Evolutionary conservation across 1,284 basidiomycete species (phyloP).

Genomic region (Apiotrichum siamense): DNA sequence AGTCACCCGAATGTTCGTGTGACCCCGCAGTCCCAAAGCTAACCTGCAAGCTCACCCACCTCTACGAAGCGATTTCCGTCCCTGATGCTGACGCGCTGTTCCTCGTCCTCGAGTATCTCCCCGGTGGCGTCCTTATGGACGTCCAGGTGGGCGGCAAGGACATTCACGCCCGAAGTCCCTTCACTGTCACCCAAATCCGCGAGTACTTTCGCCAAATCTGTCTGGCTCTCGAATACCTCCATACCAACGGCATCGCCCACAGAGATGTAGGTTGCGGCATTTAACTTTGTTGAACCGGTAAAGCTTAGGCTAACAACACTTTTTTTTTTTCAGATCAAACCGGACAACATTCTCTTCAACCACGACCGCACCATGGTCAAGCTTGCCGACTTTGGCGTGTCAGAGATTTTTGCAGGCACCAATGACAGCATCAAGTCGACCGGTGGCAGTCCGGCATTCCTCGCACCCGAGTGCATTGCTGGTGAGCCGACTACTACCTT

Average conservation of each 20-base stretch:
- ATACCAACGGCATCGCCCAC: constrained; percentile 53
- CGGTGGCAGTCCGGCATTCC: constrained; percentile 55
- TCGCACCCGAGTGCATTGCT: constrained; percentile 51
- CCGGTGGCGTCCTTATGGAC: constrained; percentile 52
- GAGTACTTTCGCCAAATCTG: constrained; percentile 54
- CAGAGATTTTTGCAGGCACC: constrained; percentile 52
- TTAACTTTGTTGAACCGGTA: neutral
- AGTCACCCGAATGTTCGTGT: constrained; percentile 45
- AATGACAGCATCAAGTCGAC: constrained; percentile 49
- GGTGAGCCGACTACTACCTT: constrained; percentile 18
- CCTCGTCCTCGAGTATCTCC: constrained; percentile 52
- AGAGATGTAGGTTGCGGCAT: constrained; percentile 41
- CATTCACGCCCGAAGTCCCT: constrained; percentile 38
- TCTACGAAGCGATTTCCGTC: constrained; percentile 56
- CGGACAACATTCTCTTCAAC: constrained; percentile 53
- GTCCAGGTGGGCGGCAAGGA: constrained; percentile 42
- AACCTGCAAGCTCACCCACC: constrained; percentile 49
- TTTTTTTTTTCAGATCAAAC: constrained; percentile 51
- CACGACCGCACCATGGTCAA: constrained; percentile 51
- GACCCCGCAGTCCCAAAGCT: neutral
- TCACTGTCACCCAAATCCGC: constrained; percentile 25
- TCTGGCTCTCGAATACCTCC: constrained; percentile 53
- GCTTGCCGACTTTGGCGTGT: constrained; percentile 56
- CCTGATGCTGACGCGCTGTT: constrained; percentile 51
- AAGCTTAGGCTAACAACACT: neutral